A percentile compares a stretch with the other conserved stretches of the same genome.
Evolutionary conservation across 148 eudicot genomes (phyloP).

Genomic region (Oxyria digyna): DNA sequence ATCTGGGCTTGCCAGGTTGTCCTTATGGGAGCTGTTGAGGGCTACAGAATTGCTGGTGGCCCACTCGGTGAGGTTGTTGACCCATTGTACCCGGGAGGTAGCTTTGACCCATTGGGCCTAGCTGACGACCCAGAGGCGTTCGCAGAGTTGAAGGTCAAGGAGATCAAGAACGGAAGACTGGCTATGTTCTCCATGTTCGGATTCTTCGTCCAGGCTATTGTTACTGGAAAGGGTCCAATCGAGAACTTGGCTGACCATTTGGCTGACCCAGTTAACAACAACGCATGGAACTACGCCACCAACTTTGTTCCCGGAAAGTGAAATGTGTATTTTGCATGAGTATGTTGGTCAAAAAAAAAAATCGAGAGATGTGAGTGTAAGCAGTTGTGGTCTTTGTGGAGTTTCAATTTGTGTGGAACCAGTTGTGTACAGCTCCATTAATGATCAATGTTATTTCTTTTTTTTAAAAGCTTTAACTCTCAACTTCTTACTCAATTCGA

Average conservation of each 20-base stretch:
- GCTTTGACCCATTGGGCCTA: slow-evolving; percentile 20
- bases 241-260: slow-evolving; percentile 12
- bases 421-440: not conserved
- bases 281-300: slow-evolving; percentile 13
- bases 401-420: not conserved
- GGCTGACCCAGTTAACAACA: slow-evolving; percentile 14
- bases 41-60: slow-evolving; percentile 34
- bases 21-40: slow-evolving; percentile 37
- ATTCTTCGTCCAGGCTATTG: slow-evolving; percentile 12
- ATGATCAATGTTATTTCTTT: not conserved
- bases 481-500: too few species aligned
- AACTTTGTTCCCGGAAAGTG: slow-evolving; percentile 15
- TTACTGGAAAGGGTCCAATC: slow-evolving; percentile 15
- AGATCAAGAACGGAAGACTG: slow-evolving; percentile 11
- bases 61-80: slow-evolving; percentile 33
- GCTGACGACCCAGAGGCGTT: slow-evolving; percentile 16
- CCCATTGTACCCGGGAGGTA: slow-evolving; percentile 34
- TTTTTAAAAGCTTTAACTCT: too few species aligned
- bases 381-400: not conserved
- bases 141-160: slow-evolving; percentile 12
- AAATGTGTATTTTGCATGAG: not conserved
- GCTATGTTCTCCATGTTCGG: slow-evolving; percentile 16
- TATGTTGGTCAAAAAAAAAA: too few species aligned
- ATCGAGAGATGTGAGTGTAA: not conserved
- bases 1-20: slow-evolving; percentile 36